Evolutionary conservation across 441 rosid species (phyloP), one percentile per base, ranked within the genome.

Genomic region (Melastoma candidum): DNA sequence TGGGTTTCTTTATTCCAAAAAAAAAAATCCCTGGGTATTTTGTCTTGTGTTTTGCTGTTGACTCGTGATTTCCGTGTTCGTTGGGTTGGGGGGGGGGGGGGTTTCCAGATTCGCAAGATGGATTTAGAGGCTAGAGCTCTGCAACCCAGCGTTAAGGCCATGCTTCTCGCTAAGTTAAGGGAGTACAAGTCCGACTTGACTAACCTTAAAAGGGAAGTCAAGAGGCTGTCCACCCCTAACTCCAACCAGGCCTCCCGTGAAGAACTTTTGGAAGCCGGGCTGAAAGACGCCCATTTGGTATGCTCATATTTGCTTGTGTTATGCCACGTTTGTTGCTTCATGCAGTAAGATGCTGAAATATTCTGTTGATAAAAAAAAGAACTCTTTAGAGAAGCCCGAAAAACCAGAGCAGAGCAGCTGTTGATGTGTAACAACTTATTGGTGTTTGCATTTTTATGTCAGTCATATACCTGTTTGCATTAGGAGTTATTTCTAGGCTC

Each of bases 91-190:
- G 50, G 12, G 22, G 22, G 22, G 22, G 22, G 4, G 11, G 53
- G 48, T 41, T 63, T 10, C 48, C 66, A 82, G 89, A 73, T 82
- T 26, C 71, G 89, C n/a, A 82, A 82, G 64, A 82, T 82, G 89
- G 89, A 79, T 68, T 78, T 82, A 51, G 89, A 82, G 67, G 89
- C 89, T 9, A 70, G 89, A 60, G 79, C 81, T 70, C 65, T 77
- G 75, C 89, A 73, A 71, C 79, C 89, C 27, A 74, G 71, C 62
- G 68, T 71, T 26, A 80, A 83, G 72, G 83, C 84, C 12, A 66
- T 64, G 64, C 77, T 78, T 63, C 87, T 80, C 53, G 81, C 85
- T 8, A 82, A 82, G 63, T 70, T 79, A 46, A 77, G 83, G 70
- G 89, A 82, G 48, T 82, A 79, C 64, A 82, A 82, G 59, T 75